These are phyloP conservation scores for Gliomastix tumulicola DNA, from an alignment of 2,329 filamentous ascomycete species.

Conservation along the genomic window DNA sequence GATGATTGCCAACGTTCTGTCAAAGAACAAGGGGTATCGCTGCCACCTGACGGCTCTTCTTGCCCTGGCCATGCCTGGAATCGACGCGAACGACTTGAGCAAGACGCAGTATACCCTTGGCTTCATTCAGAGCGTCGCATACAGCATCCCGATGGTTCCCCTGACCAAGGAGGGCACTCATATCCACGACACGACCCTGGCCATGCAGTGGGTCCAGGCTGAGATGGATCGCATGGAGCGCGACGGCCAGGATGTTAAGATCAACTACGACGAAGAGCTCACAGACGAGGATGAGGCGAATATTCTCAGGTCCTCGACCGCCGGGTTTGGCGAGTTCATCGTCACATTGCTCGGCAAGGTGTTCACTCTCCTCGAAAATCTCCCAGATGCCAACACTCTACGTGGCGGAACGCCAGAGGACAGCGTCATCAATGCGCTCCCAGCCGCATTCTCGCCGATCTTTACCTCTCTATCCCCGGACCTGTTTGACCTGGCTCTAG, in stretches of 20 bases:
- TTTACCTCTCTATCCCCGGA: slow-evolving; percentile 88
- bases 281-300: slow-evolving; percentile 79
- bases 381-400: slow-evolving; percentile 83
- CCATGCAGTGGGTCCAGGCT: slow-evolving; percentile 87
- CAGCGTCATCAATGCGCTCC: slow-evolving; percentile 91
- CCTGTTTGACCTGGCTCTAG: slow-evolving; percentile 83
- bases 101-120: slow-evolving; percentile 93
- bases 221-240: slow-evolving; percentile 92
- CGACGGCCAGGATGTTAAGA: slow-evolving; percentile 75
- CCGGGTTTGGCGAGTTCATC: slow-evolving; percentile 88
- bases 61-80: slow-evolving; percentile 87
- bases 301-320: slow-evolving; percentile 89
- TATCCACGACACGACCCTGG: slow-evolving; percentile 67
- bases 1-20: slow-evolving; percentile 86
- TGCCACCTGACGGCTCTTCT: slow-evolving; percentile 92
- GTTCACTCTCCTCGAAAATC: slow-evolving; percentile 89
- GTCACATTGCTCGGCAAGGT: slow-evolving; percentile 87
- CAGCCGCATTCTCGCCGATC: slow-evolving; percentile 82
- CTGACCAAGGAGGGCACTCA: slow-evolving; percentile 53
- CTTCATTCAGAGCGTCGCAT: slow-evolving; percentile 92
- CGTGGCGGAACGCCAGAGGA: slow-evolving; percentile 91
- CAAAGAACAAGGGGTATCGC: slow-evolving; percentile 88
- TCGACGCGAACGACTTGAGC: slow-evolving; percentile 94
- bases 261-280: slow-evolving; percentile 79
- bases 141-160: slow-evolving; percentile 89